Conservation (phyloP, 345 rosid species). For the Cardamine occulta region DNA sequence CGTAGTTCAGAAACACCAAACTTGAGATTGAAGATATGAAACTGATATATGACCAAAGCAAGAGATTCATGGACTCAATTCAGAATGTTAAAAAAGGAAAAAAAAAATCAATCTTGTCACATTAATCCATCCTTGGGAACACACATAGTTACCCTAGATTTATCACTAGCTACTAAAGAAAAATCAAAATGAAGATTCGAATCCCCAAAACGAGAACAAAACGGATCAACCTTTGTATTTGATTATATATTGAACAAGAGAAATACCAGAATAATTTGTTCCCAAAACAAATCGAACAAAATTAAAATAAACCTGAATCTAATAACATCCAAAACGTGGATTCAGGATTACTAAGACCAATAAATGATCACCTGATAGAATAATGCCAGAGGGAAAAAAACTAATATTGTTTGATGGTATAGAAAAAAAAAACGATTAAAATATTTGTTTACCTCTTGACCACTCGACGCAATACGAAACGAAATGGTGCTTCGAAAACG, state of each 20-base stretch:
- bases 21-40: too few species aligned
- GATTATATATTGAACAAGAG: background rate
- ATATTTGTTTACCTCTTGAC: conserved; percentile 8
- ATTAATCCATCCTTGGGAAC: background rate
- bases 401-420: background rate
- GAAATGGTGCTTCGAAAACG: conserved; percentile 12
- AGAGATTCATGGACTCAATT: conserved; percentile 1
- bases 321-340: background rate
- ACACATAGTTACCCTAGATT: background rate
- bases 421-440: background rate
- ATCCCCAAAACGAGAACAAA: background rate
- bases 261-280: background rate
- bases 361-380: background rate
- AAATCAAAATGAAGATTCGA: background rate
- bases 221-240: background rate
- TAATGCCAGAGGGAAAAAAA: background rate
- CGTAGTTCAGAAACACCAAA: too few species aligned
- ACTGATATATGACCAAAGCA: too few species aligned
- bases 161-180: background rate
- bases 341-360: background rate
- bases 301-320: background rate
- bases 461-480: conserved; percentile 17
- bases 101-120: background rate
- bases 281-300: background rate
- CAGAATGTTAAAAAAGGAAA: background rate